Conservation (phyloP, 2,329 filamentous ascomycete genomes). For the Sclerotinia spermophila region DNA sequence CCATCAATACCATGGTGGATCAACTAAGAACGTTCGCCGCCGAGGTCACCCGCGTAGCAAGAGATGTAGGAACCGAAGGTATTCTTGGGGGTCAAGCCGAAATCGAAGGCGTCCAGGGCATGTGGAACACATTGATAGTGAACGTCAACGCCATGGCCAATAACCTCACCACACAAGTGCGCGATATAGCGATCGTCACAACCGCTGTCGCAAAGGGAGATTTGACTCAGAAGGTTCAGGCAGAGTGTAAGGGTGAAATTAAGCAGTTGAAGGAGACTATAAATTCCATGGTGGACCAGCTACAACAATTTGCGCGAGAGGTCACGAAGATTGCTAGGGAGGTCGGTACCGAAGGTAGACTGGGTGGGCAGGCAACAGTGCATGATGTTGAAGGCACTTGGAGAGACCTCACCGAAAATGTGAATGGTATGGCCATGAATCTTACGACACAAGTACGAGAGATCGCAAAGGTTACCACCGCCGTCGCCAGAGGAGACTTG, state of each 20-base stretch:
- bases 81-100: conserved; percentile 79
- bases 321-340: conserved; percentile 95
- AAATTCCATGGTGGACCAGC: conserved; percentile 98
- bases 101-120: conserved; percentile 79
- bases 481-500: conserved; percentile 88
- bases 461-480: conserved; percentile 94
- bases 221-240: conserved; percentile 93
- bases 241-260: conserved; percentile 87
- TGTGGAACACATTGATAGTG: conserved; percentile 84
- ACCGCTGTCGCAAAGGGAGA: conserved; percentile 77
- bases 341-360: conserved; percentile 90
- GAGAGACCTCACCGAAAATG: conserved; percentile 91
- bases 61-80: conserved; percentile 81
- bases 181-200: conserved; percentile 85
- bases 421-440: conserved; percentile 99
- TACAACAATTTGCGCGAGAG: conserved; percentile 94
- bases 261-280: conserved; percentile 95
- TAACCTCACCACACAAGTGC: conserved; percentile 82
- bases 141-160: conserved; percentile 88
- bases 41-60: conserved; percentile 77
- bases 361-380: conserved; percentile 92
- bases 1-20: conserved; percentile 87
- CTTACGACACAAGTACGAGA: conserved; percentile 95
- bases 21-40: conserved; percentile 79
- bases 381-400: conserved; percentile 97